Percentiles rank a stretch among this genome's conserved stretches.
phyloP scores from a whole-genome alignment of 1,284 basidiomycete species.

The Cryptococcus neoformans region DNA sequence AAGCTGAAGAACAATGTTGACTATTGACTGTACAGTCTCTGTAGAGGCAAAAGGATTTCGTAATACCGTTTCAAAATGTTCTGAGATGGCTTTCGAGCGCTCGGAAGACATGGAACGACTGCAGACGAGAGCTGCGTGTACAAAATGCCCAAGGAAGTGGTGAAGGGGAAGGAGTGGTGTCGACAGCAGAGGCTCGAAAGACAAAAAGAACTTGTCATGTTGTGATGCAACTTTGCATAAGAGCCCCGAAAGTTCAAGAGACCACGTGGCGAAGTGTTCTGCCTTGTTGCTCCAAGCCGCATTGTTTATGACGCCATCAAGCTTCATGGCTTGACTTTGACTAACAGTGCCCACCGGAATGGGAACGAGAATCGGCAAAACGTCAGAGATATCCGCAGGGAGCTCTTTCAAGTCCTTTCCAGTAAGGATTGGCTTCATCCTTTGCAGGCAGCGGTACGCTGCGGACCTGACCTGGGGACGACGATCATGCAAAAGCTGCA shows the following conservation, averaged over 20 bases:
- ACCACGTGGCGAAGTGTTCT: constrained; percentile 55
- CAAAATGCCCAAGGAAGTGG: constrained; percentile 67
- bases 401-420: too few relatives aligned
- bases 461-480: not conserved
- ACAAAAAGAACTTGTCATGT: constrained; percentile 64
- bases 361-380: too few relatives aligned
- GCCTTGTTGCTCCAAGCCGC: not conserved
- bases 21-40: constrained; percentile 54
- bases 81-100: constrained; percentile 53
- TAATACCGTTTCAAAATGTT: constrained; percentile 58
- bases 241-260: constrained; percentile 59
- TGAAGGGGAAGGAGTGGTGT: constrained; percentile 61
- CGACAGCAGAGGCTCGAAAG: constrained; percentile 61
- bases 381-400: too few relatives aligned
- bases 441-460: not conserved
- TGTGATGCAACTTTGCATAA: constrained; percentile 61
- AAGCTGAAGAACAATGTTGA: constrained; percentile 77
- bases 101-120: not conserved
- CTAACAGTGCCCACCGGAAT: too few relatives aligned
- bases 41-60: constrained; percentile 15
- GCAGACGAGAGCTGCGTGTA: constrained; percentile 62
- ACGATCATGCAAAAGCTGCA: not conserved
- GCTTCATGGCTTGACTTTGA: too few relatives aligned
- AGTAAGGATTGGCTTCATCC: not conserved
- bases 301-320: not conserved